Conservation (phyloP, 2,329 filamentous ascomycete genomes). For the Daldinia sp. region DNA sequence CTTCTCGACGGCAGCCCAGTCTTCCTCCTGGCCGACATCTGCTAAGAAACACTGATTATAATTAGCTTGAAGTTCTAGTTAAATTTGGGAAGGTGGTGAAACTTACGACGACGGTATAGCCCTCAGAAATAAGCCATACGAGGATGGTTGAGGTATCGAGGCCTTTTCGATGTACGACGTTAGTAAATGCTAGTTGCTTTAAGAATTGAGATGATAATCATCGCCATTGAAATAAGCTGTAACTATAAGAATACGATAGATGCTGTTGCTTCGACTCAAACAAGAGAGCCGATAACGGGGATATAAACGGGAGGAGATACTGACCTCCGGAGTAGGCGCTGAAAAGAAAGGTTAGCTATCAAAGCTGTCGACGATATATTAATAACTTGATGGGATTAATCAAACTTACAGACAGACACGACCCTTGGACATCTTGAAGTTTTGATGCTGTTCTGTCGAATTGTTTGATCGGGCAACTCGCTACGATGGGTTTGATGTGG, state of each 20-base stretch:
- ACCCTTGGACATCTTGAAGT: conserved; percentile 27
- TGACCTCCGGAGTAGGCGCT: conserved; percentile 43
- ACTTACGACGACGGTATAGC: conserved; percentile 41
- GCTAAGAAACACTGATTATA: conserved; percentile 60
- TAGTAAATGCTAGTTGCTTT: background rate
- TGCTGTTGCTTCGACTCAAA: background rate
- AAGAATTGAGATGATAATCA: background rate
- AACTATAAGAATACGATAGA: background rate
- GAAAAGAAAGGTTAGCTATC: background rate
- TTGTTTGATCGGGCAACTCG: background rate
- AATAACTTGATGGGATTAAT: background rate
- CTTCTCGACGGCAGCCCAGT: conserved; percentile 75
- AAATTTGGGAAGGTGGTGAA: background rate
- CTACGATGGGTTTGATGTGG: background rate
- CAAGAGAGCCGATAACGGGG: background rate
- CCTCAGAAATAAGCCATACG: conserved; percentile 50
- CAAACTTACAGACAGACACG: conserved; percentile 32
- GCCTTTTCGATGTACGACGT: conserved; percentile 40
- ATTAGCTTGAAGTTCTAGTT: background rate
- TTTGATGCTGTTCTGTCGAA: background rate
- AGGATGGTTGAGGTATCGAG: conserved; percentile 55
- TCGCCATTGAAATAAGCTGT: background rate
- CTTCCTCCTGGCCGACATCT: conserved; percentile 79
- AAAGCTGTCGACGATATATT: background rate
- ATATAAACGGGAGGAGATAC: background rate